Conservation (phyloP, 1,284 basidiomycete species). For the Ustilago vetiveriae region DNA sequence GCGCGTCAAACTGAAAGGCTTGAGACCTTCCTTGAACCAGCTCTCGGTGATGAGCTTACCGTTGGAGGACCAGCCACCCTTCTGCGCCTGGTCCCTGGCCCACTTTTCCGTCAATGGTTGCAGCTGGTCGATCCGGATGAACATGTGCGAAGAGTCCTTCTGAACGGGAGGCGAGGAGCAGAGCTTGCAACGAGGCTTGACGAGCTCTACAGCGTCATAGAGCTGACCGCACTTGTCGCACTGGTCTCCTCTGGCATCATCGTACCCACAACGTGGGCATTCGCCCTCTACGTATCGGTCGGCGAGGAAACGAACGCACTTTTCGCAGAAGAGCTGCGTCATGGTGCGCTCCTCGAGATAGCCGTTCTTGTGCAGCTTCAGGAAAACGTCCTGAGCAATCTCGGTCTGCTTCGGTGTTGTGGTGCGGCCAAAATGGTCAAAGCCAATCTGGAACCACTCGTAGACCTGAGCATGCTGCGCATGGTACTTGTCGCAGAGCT, state of each 20-base stretch:
- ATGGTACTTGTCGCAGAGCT: constrained; percentile 94
- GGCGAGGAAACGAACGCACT: constrained; percentile 62
- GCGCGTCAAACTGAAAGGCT: constrained; percentile 89
- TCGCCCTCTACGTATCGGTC: constrained; percentile 66
- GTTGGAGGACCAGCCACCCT: constrained; percentile 91
- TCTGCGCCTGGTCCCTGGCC: constrained; percentile 81
- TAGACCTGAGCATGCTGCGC: constrained; percentile 90
- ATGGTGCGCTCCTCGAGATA: constrained; percentile 64
- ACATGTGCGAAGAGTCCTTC: constrained; percentile 85
- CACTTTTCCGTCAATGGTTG: constrained; percentile 88
- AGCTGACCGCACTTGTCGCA: constrained; percentile 94
- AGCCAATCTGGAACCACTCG: constrained; percentile 90
- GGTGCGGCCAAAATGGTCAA: constrained; percentile 96
- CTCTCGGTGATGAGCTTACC: constrained; percentile 91
- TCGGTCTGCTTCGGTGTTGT: constrained; percentile 89
- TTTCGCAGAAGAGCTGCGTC: constrained; percentile 64
- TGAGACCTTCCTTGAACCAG: constrained; percentile 84
- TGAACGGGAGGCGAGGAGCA: constrained; percentile 76
- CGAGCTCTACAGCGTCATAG: constrained; percentile 85
- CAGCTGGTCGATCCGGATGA: constrained; percentile 83
- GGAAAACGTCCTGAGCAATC: constrained; percentile 66
- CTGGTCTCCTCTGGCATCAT: constrained; percentile 95
- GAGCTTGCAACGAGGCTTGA: constrained; percentile 95
- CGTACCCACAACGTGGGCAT: constrained; percentile 66
- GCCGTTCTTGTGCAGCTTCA: constrained; percentile 63